phyloP scores from a whole-genome alignment of 106 monocot genomes.

The Dioscorea alata region DNA sequence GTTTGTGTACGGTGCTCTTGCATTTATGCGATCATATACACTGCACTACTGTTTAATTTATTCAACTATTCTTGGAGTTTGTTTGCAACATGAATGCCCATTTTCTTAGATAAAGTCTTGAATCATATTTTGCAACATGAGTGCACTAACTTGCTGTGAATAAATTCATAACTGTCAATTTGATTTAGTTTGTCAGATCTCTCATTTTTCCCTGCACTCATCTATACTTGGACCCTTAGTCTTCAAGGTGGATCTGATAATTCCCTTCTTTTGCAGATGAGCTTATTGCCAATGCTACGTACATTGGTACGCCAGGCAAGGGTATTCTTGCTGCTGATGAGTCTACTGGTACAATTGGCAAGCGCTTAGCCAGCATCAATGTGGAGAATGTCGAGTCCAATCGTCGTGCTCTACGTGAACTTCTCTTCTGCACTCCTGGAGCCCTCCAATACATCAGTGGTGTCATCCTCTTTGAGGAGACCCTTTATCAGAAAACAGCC shows the following conservation, averaged over 20 bases:
- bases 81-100: too few species aligned
- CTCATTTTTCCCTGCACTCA: too few species aligned
- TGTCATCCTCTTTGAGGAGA: slow-evolving; percentile 7
- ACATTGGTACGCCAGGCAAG: slow-evolving; percentile 5
- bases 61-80: too few species aligned
- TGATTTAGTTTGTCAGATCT: too few species aligned
- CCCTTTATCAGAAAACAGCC: slow-evolving; percentile 2
- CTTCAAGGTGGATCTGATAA: background rate
- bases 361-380: slow-evolving; percentile 4
- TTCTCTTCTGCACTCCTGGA: slow-evolving; percentile 1
- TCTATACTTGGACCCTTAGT: too few species aligned
- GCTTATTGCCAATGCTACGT: slow-evolving; percentile 4
- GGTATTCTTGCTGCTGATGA: slow-evolving; percentile 6
- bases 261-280: slow-evolving; percentile 1
- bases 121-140: too few species aligned
- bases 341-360: slow-evolving; percentile 7
- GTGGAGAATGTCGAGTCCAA: slow-evolving; percentile 3
- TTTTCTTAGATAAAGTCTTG: too few species aligned
- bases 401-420: slow-evolving; percentile 4
- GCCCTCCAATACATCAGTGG: background rate
- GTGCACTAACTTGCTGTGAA: too few species aligned
- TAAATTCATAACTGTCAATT: too few species aligned
- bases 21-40: too few species aligned
- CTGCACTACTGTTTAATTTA: too few species aligned
- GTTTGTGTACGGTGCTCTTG: too few species aligned